Conservation (phyloP, 2,329 filamentous ascomycete species). For the Penicillium sp. region DNA sequence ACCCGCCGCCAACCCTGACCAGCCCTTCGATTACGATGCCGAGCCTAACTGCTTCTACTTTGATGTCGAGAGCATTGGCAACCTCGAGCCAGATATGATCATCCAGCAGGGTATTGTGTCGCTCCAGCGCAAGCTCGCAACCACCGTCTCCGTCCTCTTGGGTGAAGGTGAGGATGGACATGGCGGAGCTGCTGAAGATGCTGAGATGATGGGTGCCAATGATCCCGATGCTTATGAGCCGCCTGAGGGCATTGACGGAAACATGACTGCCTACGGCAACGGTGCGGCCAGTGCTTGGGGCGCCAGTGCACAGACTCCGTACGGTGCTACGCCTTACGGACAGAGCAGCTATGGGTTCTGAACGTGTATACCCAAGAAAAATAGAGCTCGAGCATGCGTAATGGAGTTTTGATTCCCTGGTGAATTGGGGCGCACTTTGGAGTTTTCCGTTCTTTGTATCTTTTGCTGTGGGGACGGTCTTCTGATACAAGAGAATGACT, state of each 20-base stretch:
- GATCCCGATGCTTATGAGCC: slow-evolving; percentile 51
- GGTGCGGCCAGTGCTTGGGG: slow-evolving; percentile 66
- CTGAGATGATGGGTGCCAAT: slow-evolving; percentile 49
- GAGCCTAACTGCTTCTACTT: slow-evolving; percentile 84
- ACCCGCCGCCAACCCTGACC: slow-evolving; percentile 73
- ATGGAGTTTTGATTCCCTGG: slow-evolving; percentile 22
- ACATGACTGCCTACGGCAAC: slow-evolving; percentile 40
- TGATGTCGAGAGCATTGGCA: slow-evolving; percentile 85
- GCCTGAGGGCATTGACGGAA: slow-evolving; percentile 44
- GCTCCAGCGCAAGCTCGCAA: slow-evolving; percentile 84
- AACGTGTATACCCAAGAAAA: slow-evolving; percentile 7
- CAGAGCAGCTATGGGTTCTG: slow-evolving; percentile 38
- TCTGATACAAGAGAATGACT: neutral
- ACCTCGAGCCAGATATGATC: slow-evolving; percentile 83
- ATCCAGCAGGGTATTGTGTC: slow-evolving; percentile 84
- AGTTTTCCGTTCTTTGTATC: slow-evolving; percentile 10
- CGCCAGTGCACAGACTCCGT: slow-evolving; percentile 56
- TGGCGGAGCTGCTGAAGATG: slow-evolving; percentile 46
- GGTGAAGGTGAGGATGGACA: slow-evolving; percentile 55
- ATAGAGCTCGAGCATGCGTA: slow-evolving; percentile 20
- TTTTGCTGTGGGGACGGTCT: slow-evolving; percentile 3
- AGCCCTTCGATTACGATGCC: slow-evolving; percentile 87
- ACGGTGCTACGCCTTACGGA: slow-evolving; percentile 63
- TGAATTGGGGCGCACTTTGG: slow-evolving; percentile 9
- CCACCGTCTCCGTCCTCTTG: slow-evolving; percentile 65